Base-by-base conservation (phyloP, 805 yeast species). In the Monosporozyma aquatica region DNA sequence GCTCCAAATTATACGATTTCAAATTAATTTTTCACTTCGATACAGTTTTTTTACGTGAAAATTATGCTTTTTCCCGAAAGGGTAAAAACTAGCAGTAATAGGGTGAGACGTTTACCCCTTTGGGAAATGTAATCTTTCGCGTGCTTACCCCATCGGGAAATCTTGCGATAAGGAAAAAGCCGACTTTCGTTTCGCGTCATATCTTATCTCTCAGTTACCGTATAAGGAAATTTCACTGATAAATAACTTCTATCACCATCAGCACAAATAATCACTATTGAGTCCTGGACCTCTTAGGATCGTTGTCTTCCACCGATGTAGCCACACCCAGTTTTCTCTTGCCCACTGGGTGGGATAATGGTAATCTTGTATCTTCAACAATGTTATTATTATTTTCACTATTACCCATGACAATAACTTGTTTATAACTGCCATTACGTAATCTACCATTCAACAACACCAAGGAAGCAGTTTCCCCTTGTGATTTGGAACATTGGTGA, bases 361-460 rank as follows among this genome's bases (percentile, higher is more conserved):
- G 35, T 18, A 32, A 10, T 18, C 14, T 14, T 5, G 44, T 38
- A 32, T 55, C 61, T 21, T 56, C 47, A 13, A 56, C 57, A 7
- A 54, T 55, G 38, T 56, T 62, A 15, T 59, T 56, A 15, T 62
- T 58, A 13, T 51, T 64, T 43, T 51, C 64, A 43, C 66, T 71
- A 14, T 71, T 74, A 9, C 80, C 87, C 2, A 75, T 59, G 41
- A 66, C 69, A 3, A 82, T 66, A 0, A 84, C 79, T 58, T 89
- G 96, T 55, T 87, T 89, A 55, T 82, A 81, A 46, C 89, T 77
- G 53, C 76, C 75, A 23, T 72, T 65, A 47, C 96, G 72, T 52
- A 89, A 65, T 49, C 87, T 67, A 1, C 95, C 96, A 49, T 75
- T 82, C 26, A 82, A 65, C 37, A 87, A 68, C 0, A 75, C 92